phyloP scores from a whole-genome alignment of 495 filamentous ascomycete genomes.

The Annulohypoxylon stygium region DNA sequence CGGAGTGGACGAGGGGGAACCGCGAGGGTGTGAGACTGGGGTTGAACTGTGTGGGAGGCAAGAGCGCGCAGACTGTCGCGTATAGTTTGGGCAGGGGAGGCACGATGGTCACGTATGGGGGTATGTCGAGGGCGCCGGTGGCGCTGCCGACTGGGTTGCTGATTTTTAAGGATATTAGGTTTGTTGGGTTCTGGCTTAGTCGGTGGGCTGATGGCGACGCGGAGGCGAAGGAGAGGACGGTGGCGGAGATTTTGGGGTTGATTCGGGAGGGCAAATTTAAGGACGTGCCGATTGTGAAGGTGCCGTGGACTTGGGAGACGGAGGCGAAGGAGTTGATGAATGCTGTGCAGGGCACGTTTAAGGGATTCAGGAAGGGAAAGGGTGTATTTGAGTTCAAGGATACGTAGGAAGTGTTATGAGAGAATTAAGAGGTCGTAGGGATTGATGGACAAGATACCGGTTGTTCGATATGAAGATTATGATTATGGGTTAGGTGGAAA shows the following conservation, averaged over 20 bases:
- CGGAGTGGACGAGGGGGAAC: conserved; percentile 74
- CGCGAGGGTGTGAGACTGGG: conserved; percentile 78
- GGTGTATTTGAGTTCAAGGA: conserved; percentile 84
- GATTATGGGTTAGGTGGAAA: neutral
- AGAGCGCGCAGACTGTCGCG: conserved; percentile 78
- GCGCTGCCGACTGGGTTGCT: conserved; percentile 79
- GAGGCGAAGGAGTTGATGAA: conserved; percentile 70
- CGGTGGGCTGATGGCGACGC: conserved; percentile 85
- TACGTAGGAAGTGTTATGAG: conserved; percentile 48
- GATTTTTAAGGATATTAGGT: conserved; percentile 90
- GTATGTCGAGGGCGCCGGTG: conserved; percentile 89
- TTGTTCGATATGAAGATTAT: neutral
- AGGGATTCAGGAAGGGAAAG: conserved; percentile 86
- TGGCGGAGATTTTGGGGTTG: conserved; percentile 83
- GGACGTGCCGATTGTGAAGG: conserved; percentile 82
- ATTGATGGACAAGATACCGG: neutral
- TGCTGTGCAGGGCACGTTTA: conserved; percentile 80
- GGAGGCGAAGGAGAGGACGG: conserved; percentile 78
- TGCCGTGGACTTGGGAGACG: conserved; percentile 84
- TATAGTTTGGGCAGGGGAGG: conserved; percentile 73
- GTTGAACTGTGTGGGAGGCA: conserved; percentile 96
- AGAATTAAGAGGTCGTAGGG: neutral
- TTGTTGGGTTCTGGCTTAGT: conserved; percentile 95
- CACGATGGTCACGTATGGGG: conserved; percentile 92
- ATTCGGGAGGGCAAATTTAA: conserved; percentile 81